Percentiles rank a stretch among this genome's conserved stretches.
Evolutionary conservation across 768 basidiomycete genomes (phyloP).

Genomic region (Piloderma croceum): DNA sequence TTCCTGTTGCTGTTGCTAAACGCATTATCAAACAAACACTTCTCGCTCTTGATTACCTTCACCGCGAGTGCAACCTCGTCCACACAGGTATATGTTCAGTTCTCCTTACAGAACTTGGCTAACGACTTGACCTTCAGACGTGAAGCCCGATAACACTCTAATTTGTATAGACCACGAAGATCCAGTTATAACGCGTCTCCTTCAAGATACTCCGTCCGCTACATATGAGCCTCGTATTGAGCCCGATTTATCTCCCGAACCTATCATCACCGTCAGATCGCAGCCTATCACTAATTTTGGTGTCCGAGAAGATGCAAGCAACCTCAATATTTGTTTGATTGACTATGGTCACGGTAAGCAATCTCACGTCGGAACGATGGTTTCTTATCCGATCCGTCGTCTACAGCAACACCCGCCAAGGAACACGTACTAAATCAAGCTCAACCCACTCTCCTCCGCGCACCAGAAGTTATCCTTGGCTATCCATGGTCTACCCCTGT

Average conservation of each 20-base stretch:
- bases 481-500: constrained; percentile 15
- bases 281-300: constrained; percentile 21
- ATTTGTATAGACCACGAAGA: constrained; percentile 6
- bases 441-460: constrained; percentile 15
- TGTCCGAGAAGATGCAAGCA: constrained; percentile 7
- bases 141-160: constrained; percentile 18
- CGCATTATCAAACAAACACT: constrained; percentile 22
- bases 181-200: constrained; percentile 4
- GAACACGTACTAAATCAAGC: no score
- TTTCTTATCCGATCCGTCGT: background rate
- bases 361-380: no score
- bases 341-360: constrained; percentile 19
- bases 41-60: constrained; percentile 24
- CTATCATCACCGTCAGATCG: constrained; percentile 19
- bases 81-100: constrained; percentile 18
- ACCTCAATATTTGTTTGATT: constrained; percentile 14
- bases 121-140: constrained; percentile 9
- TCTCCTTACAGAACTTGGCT: no score
- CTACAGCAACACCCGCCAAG: constrained; percentile 2
- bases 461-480: constrained; percentile 23
- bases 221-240: constrained; percentile 10
- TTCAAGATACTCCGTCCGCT: constrained; percentile 10
- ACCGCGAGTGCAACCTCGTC: constrained; percentile 16
- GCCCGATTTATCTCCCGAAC: constrained; percentile 15
- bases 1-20: constrained; percentile 10